Evolutionary conservation across 2,329 filamentous ascomycete genomes (phyloP).

Genomic region (Colletotrichum sp.): DNA sequence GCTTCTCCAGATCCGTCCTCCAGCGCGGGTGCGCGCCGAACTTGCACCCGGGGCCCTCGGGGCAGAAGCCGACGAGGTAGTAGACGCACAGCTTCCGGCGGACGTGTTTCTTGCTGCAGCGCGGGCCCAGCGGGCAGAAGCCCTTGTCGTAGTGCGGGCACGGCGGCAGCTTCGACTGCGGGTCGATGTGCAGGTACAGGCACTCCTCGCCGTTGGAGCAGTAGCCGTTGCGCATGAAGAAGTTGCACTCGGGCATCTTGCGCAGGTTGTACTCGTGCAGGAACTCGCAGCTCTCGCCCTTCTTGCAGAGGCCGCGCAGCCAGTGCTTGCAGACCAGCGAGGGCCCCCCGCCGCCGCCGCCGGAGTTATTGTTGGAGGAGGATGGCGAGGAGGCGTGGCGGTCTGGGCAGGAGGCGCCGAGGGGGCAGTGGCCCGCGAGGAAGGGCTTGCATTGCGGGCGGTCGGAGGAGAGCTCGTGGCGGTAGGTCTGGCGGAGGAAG

Average conservation of each 20-base stretch:
- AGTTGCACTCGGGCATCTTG: constrained; percentile 98
- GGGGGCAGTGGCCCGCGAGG: constrained; percentile 83
- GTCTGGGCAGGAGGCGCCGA: constrained; percentile 84
- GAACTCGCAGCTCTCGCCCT: constrained; percentile 96
- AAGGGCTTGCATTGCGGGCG: constrained; percentile 87
- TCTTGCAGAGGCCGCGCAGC: constrained; percentile 96
- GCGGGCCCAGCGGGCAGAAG: constrained; percentile 89
- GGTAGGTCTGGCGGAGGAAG: constrained; percentile 83
- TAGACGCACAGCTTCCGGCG: constrained; percentile 80
- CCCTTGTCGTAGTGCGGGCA: constrained; percentile 94
- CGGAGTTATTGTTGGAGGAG: constrained; percentile 24
- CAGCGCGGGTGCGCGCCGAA: constrained; percentile 85
- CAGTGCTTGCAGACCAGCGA: constrained; percentile 98
- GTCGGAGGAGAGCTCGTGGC: constrained; percentile 81
- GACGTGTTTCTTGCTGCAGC: constrained; percentile 89
- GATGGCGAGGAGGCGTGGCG: constrained; percentile 66
- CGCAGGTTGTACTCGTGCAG: constrained; percentile 98
- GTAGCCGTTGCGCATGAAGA: constrained; percentile 91
- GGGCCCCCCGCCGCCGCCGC: constrained; percentile 54
- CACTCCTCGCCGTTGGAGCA: constrained; percentile 98
- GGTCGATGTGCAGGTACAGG: constrained; percentile 88
- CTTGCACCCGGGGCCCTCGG: constrained; percentile 77
- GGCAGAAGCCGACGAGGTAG: constrained; percentile 95
- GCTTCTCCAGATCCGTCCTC: constrained; percentile 78
- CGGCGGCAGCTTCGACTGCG: constrained; percentile 77